Conservation (phyloP, 805 yeast species). For the Saturnispora gosingensis region DNA sequence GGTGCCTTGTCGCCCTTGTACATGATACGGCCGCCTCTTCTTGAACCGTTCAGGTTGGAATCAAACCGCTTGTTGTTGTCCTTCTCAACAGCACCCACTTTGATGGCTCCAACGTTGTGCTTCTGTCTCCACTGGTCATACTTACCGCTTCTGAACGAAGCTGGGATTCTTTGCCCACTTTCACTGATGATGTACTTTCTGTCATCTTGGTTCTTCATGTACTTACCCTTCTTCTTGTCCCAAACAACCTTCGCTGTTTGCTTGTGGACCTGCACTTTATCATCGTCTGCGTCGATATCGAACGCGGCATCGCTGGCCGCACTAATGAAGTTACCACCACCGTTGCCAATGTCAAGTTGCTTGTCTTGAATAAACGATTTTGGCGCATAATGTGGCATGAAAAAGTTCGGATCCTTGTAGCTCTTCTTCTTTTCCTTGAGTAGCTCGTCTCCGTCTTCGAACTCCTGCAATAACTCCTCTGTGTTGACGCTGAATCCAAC, state of each 20-base stretch:
- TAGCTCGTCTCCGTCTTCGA: conserved; percentile 43
- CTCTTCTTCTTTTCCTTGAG: conserved; percentile 27
- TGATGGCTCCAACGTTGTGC: conserved; percentile 43
- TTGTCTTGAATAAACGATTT: conserved; percentile 64
- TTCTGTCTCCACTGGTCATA: conserved; percentile 86
- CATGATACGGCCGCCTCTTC: conserved; percentile 44
- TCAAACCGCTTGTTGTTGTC: conserved; percentile 18
- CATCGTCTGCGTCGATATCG: conserved; percentile 66
- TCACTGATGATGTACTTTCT: conserved; percentile 89
- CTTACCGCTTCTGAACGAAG: conserved; percentile 82
- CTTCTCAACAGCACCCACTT: conserved; percentile 46
- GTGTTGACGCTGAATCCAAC: conserved; percentile 34
- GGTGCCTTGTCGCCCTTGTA: conserved; percentile 78
- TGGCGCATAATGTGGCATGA: conserved; percentile 86
- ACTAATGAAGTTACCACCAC: conserved; percentile 60
- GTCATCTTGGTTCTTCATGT: conserved; percentile 73
- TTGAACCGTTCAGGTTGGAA: conserved; percentile 29
- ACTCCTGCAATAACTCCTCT: conserved; percentile 37
- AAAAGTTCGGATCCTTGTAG: conserved; percentile 70
- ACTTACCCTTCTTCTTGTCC: conserved; percentile 91
- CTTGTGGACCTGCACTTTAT: conserved; percentile 54
- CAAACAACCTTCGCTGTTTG: conserved; percentile 56
- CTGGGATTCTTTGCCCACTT: conserved; percentile 87
- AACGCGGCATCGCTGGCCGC: conserved; percentile 83
- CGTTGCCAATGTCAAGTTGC: conserved; percentile 46